phyloP scores from a whole-genome alignment of 1,284 basidiomycete genomes.

The Boletellus dicymbophilus region DNA sequence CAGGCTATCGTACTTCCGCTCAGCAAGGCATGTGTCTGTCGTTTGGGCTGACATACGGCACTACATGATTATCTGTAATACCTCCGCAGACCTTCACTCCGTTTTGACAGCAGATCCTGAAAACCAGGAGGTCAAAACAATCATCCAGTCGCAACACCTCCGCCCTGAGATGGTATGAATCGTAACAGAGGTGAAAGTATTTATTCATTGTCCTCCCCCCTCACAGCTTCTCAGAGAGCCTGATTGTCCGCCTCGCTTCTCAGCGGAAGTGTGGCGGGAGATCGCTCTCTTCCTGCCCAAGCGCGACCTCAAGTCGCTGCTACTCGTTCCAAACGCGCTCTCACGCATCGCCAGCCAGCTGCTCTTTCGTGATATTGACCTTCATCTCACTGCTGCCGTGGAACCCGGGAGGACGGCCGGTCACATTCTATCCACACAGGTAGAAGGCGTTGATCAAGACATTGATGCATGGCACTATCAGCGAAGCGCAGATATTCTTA shows the following conservation, averaged over 20 bases:
- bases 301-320: slow-evolving; percentile 63
- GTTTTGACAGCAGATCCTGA: slow-evolving; percentile 65
- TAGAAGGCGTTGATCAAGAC: slow-evolving; percentile 23
- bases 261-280: slow-evolving; percentile 71
- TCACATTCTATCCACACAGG: slow-evolving; percentile 1
- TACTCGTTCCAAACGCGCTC: slow-evolving; percentile 64
- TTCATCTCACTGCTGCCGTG: slow-evolving; percentile 43
- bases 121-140: slow-evolving; percentile 63
- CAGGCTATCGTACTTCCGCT: slow-evolving; percentile 59
- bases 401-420: slow-evolving; percentile 31
- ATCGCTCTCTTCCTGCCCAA: slow-evolving; percentile 62
- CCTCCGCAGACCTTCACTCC: slow-evolving; percentile 57
- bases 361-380: slow-evolving; percentile 62
- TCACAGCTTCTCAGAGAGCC: slow-evolving; percentile 36
- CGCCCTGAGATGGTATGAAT: slow-evolving; percentile 33
- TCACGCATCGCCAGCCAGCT: slow-evolving; percentile 69
- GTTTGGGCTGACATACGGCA: background rate
- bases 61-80: slow-evolving; percentile 9
- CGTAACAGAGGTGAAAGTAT: background rate
- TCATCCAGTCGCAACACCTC: slow-evolving; percentile 47
- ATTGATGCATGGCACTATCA: slow-evolving; percentile 54
- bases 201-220: background rate
- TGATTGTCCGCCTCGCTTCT: slow-evolving; percentile 46
- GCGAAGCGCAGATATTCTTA: slow-evolving; percentile 71
- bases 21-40: slow-evolving; percentile 54